Base-by-base conservation (phyloP, 768 basidiomycete genomes). In the Tulasnella sp. region DNA sequence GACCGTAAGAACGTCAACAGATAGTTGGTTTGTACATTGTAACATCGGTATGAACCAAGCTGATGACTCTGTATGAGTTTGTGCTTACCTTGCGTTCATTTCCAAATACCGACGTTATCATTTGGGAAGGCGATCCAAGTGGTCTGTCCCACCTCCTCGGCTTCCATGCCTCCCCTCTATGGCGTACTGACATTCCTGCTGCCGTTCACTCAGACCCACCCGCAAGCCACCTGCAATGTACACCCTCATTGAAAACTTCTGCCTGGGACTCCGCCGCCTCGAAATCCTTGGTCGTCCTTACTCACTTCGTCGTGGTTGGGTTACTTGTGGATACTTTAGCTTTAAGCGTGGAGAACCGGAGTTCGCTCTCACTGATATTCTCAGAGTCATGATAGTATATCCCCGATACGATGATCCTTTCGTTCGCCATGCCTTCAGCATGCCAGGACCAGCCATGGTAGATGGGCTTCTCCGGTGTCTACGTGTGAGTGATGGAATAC, bases 11-110 rank as follows among this genome's bases (percentile, higher is more conserved):
- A 88, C 97, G 38, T 94, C 93, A 25, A 96, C 93, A 1, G 97
- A 99, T 82, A 91, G 91, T 77, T 93, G 94, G 91, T 96, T 99
- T 83, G 97, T 97, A 0, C 97, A 99, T 83, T 98, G 96, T 81
- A 99, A 99, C 83, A 92, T 99, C 79, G 94, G 93, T 93, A 82
- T 71, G 12, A 36, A n/a, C n/a, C n/a, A n/a, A n/a, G n/a, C n/a
- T n/a, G n/a, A n/a, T n/a, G n/a, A n/a, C n/a, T n/a, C n/a, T n/a
- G n/a, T n/a, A n/a, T n/a, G n/a, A n/a, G n/a, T n/a, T n/a, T n/a
- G n/a, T n/a, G n/a, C n/a, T n/a, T n/a, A n/a, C n/a, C n/a, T n/a
- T n/a, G n/a, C n/a, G n/a, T n/a, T n/a, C n/a, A n/a, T n/a, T 37
- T 40, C 54, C 77, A 94, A 95, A 97, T 81, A 97, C 96, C n/a